Evolutionary conservation across 2,329 filamentous ascomycete genomes (phyloP).

Genomic region (Pseudohalonectria lignicola): DNA sequence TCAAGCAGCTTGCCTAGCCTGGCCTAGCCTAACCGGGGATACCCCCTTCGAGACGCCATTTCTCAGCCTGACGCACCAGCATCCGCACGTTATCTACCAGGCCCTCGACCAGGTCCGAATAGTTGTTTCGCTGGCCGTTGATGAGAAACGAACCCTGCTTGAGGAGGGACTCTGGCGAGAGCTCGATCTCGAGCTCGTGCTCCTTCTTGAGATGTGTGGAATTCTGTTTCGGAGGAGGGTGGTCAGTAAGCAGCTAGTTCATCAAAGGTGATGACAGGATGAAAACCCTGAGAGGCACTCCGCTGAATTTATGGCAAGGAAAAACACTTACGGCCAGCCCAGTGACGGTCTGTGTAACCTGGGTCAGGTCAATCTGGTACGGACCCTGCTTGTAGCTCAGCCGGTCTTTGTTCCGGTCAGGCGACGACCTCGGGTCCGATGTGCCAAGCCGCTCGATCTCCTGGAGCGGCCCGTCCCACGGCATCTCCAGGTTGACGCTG

Average conservation of each 20-base stretch:
- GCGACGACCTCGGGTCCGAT: conserved; percentile 25
- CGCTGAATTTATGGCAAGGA: background rate
- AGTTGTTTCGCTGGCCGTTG: conserved; percentile 42
- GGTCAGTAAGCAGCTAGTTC: too few species aligned
- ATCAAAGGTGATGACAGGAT: too few species aligned
- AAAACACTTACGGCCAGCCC: conserved; percentile 6
- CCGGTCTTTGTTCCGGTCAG: conserved; percentile 75
- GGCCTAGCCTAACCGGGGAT: too few species aligned
- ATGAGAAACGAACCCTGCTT: conserved; percentile 52
- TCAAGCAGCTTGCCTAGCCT: too few species aligned
- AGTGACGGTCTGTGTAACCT: conserved; percentile 51
- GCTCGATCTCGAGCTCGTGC: conserved; percentile 73
- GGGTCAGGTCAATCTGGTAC: conserved; percentile 87
- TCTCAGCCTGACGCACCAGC: conserved; percentile 27
- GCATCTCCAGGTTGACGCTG: conserved; percentile 90
- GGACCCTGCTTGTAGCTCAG: conserved; percentile 81
- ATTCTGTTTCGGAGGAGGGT: conserved; percentile 16
- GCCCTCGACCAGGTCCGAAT: conserved; percentile 57
- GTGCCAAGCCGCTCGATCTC: conserved; percentile 34
- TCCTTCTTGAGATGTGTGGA: conserved; percentile 44
- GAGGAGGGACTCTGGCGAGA: conserved; percentile 51
- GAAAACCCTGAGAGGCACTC: too few species aligned
- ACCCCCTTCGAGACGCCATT: too few species aligned
- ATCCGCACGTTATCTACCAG: conserved; percentile 64
- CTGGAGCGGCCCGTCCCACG: conserved; percentile 59